Percentiles rank a stretch among this genome's conserved stretches.
These are phyloP conservation scores for Chytridiales sp. DNA, from an alignment of 371 early-diverging fungal species.

Conservation along the genomic window DNA sequence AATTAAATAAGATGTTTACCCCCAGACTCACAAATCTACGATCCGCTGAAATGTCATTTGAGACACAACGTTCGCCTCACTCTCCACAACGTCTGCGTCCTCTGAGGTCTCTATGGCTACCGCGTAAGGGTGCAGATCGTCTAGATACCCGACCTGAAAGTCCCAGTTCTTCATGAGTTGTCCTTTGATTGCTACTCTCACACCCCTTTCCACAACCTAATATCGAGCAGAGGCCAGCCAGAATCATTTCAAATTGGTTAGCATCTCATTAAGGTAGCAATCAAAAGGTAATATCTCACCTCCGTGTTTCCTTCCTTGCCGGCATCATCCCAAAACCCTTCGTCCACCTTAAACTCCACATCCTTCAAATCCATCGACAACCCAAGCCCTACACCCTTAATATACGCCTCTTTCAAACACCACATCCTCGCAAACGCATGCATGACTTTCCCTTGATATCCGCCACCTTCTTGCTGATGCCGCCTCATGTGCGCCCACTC, in stretches of 20 bases:
- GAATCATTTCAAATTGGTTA: too few relatives aligned
- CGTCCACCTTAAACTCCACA: conserved; percentile 37
- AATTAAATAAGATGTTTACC: too few relatives aligned
- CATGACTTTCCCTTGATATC: too few relatives aligned
- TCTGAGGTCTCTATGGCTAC: conserved; percentile 19
- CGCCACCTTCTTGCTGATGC: background rate
- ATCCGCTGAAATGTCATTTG: too few relatives aligned
- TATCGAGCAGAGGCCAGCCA: background rate
- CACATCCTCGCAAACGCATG: conserved; percentile 54
- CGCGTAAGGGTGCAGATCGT: conserved; percentile 11
- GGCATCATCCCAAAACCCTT: conserved; percentile 17
- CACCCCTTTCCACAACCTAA: conserved; percentile 5
- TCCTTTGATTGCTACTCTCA: conserved; percentile 8
- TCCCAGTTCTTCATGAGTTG: conserved; percentile 3
- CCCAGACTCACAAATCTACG: too few relatives aligned
- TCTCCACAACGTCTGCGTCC: too few relatives aligned
- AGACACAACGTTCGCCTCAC: too few relatives aligned
- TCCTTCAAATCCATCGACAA: conserved; percentile 47
- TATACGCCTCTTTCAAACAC: conserved; percentile 65
- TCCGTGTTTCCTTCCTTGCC: conserved; percentile 6
- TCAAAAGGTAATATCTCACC: background rate
- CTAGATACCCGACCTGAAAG: conserved; percentile 20
- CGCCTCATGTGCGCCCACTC: conserved; percentile 29
- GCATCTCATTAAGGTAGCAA: background rate
- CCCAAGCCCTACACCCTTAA: conserved; percentile 63